Conservation (phyloP, 1,284 basidiomycete species). For the Chondrostereum purpureum region DNA sequence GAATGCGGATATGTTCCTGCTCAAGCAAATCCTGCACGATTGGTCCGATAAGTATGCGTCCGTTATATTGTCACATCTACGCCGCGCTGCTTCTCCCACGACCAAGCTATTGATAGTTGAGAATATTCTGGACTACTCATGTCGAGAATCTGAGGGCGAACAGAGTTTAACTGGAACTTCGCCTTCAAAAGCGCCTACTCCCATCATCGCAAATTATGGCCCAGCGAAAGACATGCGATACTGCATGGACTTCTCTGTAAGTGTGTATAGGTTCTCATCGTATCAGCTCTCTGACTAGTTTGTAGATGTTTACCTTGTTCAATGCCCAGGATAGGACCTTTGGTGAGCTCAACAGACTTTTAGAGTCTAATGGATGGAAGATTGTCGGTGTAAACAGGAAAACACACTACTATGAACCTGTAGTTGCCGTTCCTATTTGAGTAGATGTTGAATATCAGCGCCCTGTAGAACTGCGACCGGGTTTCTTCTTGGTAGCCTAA, state of each 20-base stretch:
- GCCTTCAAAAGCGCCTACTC: constrained; percentile 19
- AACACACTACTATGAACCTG: neutral
- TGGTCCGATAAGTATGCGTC: constrained; percentile 26
- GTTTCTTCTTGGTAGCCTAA: too few relatives aligned
- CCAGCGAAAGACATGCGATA: constrained; percentile 21
- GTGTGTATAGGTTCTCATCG: too few relatives aligned
- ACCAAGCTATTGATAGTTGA: constrained; percentile 32
- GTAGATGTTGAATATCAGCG: too few relatives aligned
- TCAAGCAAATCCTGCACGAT: constrained; percentile 28
- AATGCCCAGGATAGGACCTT: neutral
- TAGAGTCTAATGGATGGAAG: neutral
- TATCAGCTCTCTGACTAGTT: too few relatives aligned
- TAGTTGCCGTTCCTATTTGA: neutral
- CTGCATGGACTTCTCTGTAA: constrained; percentile 19
- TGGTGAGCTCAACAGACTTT: neutral
- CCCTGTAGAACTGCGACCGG: too few relatives aligned
- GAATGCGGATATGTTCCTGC: constrained; percentile 25
- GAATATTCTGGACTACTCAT: constrained; percentile 23
- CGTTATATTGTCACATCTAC: constrained; percentile 24
- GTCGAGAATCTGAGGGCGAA: constrained; percentile 17
- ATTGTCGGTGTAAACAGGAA: neutral
- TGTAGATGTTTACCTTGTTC: neutral
- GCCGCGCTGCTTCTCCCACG: constrained; percentile 22
- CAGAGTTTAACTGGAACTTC: constrained; percentile 13
- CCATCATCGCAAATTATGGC: constrained; percentile 24